Conservation (phyloP, 2,329 filamentous ascomycete species). For the Bipolaris cookei region DNA sequence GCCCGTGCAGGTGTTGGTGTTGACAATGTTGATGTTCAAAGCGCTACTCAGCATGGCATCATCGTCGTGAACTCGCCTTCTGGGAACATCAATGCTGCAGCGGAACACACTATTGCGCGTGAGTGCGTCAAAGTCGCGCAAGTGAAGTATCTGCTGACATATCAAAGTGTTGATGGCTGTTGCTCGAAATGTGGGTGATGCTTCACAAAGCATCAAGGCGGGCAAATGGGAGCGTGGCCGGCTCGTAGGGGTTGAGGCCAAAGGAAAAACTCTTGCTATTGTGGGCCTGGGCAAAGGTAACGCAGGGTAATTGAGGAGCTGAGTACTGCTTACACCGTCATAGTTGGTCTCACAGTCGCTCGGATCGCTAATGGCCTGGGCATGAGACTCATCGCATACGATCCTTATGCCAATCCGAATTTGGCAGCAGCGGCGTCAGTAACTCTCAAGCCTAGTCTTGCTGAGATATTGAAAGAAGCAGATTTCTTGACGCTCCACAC, state of each 20-base stretch:
- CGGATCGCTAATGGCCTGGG: slow-evolving; percentile 78
- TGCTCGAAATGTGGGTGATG: slow-evolving; percentile 74
- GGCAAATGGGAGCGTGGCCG: slow-evolving; percentile 77
- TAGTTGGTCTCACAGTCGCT: slow-evolving; percentile 77
- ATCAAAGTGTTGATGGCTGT: slow-evolving; percentile 69
- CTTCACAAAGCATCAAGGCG: slow-evolving; percentile 71
- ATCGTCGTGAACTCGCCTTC: slow-evolving; percentile 81
- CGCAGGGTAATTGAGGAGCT: not conserved
- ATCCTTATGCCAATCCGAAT: slow-evolving; percentile 78
- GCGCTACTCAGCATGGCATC: slow-evolving; percentile 74
- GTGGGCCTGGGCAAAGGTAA: slow-evolving; percentile 79
- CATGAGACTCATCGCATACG: slow-evolving; percentile 76
- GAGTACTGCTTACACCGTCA: slow-evolving; percentile 20
- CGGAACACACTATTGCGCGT: slow-evolving; percentile 73
- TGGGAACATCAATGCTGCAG: slow-evolving; percentile 81
- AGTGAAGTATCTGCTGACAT: slow-evolving; percentile 32
- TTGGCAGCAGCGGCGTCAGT: slow-evolving; percentile 73
- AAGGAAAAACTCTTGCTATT: slow-evolving; percentile 76
- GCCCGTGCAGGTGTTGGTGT: slow-evolving; percentile 80
- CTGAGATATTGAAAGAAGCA: slow-evolving; percentile 67
- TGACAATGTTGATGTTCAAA: slow-evolving; percentile 79
- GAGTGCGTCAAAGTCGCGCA: slow-evolving; percentile 21
- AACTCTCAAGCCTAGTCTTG: slow-evolving; percentile 63
- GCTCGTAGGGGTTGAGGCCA: slow-evolving; percentile 78
- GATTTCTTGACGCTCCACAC: slow-evolving; percentile 86